Evolutionary conservation across 345 rosid genomes (phyloP).

Genomic region (Gynandropsis gynandra): DNA sequence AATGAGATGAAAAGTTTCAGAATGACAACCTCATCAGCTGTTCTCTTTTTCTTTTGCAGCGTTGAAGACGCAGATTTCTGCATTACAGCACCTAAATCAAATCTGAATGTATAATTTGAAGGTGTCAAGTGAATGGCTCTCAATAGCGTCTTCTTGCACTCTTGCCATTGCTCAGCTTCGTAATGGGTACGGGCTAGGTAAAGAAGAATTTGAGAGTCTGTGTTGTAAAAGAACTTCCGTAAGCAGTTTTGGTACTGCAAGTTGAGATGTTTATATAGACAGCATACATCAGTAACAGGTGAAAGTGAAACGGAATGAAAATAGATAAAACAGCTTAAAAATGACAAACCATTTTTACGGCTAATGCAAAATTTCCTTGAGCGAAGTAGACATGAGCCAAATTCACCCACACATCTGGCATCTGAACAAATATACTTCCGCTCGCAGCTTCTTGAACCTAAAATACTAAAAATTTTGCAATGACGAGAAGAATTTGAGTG

Average conservation of each 20-base stretch:
- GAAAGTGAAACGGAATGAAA: neutral
- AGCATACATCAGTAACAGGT: constrained; percentile 10
- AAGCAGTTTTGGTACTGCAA: constrained; percentile 96
- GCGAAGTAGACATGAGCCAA: constrained; percentile 96
- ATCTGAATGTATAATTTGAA: constrained; percentile 83
- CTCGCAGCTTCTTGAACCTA: constrained; percentile 99
- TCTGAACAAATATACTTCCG: constrained; percentile 88
- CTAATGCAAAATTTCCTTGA: constrained; percentile 89
- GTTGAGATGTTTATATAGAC: constrained; percentile 12
- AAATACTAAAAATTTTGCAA: constrained; percentile 18
- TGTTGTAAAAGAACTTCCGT: constrained; percentile 81
- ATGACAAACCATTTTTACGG: constrained; percentile 86
- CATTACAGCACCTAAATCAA: constrained; percentile 98
- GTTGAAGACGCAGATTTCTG: constrained; percentile 96
- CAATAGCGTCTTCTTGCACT: constrained; percentile 86
- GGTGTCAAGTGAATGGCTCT: constrained; percentile 96
- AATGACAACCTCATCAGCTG: constrained; percentile 78
- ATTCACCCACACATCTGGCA: constrained; percentile 99
- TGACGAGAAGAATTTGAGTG: constrained; percentile 10
- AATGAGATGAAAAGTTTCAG: constrained; percentile 1
- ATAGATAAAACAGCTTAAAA: constrained; percentile 1
- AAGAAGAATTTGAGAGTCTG: constrained; percentile 88
- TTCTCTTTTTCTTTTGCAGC: constrained; percentile 79
- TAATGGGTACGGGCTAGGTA: constrained; percentile 93
- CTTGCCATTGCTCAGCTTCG: constrained; percentile 99